phyloP scores from a whole-genome alignment of 345 rosid species.

The Balakata baccata region DNA sequence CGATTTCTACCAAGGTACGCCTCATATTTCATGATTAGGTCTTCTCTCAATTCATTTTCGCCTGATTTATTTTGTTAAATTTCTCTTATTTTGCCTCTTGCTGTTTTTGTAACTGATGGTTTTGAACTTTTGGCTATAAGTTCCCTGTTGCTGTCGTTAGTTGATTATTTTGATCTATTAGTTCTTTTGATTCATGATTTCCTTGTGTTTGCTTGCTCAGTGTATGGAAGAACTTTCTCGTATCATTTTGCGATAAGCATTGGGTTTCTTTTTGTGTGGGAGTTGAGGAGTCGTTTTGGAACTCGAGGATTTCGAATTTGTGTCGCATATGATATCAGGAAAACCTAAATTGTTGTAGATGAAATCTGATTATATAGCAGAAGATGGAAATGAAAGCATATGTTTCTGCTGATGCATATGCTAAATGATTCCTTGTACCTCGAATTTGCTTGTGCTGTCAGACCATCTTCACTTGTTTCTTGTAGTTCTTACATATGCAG shows the following conservation, averaged over 20 bases:
- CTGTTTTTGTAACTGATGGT: background rate
- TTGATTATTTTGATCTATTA: conserved; percentile 10
- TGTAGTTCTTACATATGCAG: background rate
- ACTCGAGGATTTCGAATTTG: background rate
- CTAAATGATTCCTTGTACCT: background rate
- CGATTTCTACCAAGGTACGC: background rate
- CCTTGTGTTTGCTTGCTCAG: background rate
- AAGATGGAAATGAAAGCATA: background rate
- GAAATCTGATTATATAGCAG: background rate
- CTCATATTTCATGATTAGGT: background rate
- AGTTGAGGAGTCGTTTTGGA: background rate
- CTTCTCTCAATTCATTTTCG: background rate
- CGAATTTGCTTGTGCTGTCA: background rate
- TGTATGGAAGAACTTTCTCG: background rate
- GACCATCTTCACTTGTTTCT: background rate
- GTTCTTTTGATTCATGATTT: background rate
- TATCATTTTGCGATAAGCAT: background rate
- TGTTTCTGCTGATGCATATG: background rate
- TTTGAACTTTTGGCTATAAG: background rate
- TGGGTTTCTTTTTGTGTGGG: background rate
- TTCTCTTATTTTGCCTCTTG: background rate
- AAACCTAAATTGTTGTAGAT: background rate
- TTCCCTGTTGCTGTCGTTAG: background rate
- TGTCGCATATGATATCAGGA: background rate
- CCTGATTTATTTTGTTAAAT: background rate